Conservation (phyloP, 2,329 filamentous ascomycete species). For the Sporothrix protearum region DNA sequence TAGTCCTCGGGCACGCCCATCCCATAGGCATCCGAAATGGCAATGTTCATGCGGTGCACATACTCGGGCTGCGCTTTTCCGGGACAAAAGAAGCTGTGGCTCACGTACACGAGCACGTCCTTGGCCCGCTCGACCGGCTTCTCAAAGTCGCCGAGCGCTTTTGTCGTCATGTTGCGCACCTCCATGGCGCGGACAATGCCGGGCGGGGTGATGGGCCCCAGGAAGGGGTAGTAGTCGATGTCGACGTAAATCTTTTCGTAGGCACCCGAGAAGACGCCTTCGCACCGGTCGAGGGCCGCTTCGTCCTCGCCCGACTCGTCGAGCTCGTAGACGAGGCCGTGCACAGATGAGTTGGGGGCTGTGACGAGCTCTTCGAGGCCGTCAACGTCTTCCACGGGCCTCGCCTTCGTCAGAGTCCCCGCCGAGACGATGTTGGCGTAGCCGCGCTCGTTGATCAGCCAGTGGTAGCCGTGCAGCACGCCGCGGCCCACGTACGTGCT, state of each 20-base stretch:
- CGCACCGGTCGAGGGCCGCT: slow-evolving; percentile 40
- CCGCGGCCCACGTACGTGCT: slow-evolving; percentile 41
- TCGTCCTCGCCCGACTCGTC: slow-evolving; percentile 36
- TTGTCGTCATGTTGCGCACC: neutral
- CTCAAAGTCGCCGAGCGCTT: neutral
- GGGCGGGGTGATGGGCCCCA: neutral
- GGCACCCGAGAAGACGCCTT: slow-evolving; percentile 41
- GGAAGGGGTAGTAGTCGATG: slow-evolving; percentile 23
- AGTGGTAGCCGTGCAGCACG: slow-evolving; percentile 40
- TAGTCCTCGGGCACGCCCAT: slow-evolving; percentile 32
- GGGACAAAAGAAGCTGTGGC: slow-evolving; percentile 35
- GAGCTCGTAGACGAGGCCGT: slow-evolving; percentile 44
- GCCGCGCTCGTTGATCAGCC: slow-evolving; percentile 48
- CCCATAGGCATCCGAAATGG: slow-evolving; percentile 37
- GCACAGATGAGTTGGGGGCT: slow-evolving; percentile 31
- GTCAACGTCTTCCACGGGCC: neutral
- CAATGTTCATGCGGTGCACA: slow-evolving; percentile 40
- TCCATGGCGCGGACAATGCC: neutral
- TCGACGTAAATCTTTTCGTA: slow-evolving; percentile 36
- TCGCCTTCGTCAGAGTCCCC: neutral
- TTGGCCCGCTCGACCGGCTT: slow-evolving; percentile 28
- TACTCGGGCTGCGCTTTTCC: slow-evolving; percentile 41
- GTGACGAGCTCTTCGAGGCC: neutral
- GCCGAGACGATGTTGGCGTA: slow-evolving; percentile 43
- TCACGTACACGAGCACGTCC: slow-evolving; percentile 43